A percentile compares a stretch with the other conserved stretches of the same genome.
phyloP scores from a whole-genome alignment of 768 basidiomycete species.

The Suillus decipiens region DNA sequence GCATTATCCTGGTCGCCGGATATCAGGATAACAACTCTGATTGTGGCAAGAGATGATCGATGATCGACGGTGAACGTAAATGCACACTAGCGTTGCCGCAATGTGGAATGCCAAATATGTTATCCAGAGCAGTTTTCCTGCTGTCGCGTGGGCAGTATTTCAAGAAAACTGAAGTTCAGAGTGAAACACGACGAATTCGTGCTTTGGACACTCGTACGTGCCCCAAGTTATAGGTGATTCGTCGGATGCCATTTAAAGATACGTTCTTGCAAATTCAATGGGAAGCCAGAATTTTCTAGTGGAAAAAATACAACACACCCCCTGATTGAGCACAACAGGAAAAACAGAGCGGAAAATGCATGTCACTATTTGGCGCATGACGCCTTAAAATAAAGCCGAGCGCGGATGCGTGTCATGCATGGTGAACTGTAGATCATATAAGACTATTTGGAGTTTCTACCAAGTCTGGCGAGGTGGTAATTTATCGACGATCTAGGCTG shows the following conservation, averaged over 20 bases:
- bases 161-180: slow-evolving; percentile 45
- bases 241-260: slow-evolving; percentile 42
- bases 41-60: slow-evolving; percentile 59
- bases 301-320: not conserved
- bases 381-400: not conserved
- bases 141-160: slow-evolving; percentile 35
- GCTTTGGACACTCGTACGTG: slow-evolving; percentile 45
- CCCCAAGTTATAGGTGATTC: slow-evolving; percentile 48
- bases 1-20: slow-evolving; percentile 67
- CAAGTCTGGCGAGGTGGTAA: slow-evolving; percentile 83
- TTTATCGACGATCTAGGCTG: slow-evolving; percentile 79
- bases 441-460: slow-evolving; percentile 69
- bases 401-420: not conserved
- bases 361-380: not conserved
- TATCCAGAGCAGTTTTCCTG: slow-evolving; percentile 41
- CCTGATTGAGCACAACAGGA: not conserved
- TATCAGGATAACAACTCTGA: slow-evolving; percentile 48
- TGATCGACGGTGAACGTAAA: slow-evolving; percentile 38
- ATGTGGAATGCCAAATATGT: slow-evolving; percentile 35
- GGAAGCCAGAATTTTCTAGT: slow-evolving; percentile 32
- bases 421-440: not conserved
- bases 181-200: slow-evolving; percentile 41
- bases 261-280: slow-evolving; percentile 29
- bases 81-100: slow-evolving; percentile 46
- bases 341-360: not conserved